These are phyloP conservation scores for Gossypium anomalum DNA, from an alignment of 345 rosid species.

Conservation along the genomic window DNA sequence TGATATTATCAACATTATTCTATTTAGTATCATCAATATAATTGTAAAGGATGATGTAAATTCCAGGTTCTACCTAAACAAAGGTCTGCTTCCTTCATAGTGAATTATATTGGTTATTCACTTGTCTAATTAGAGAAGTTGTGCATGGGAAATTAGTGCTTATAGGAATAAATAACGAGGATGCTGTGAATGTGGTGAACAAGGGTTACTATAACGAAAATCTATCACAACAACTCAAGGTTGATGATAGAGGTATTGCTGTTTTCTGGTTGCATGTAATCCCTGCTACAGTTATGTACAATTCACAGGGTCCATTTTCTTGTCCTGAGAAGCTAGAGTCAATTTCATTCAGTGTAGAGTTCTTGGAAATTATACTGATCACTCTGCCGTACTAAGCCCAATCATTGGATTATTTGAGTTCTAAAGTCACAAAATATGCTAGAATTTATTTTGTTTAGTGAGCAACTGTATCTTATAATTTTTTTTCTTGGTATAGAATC, in stretches of 20 bases:
- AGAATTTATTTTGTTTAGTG: background rate
- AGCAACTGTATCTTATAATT: background rate
- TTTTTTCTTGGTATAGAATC: background rate
- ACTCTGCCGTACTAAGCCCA: background rate
- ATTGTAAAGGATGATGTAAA: background rate
- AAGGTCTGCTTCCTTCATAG: background rate
- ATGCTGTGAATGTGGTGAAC: background rate
- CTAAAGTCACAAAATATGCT: background rate
- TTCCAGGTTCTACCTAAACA: background rate
- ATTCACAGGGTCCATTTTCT: background rate
- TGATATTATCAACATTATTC: background rate
- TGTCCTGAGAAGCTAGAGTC: background rate
- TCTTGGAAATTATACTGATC: background rate
- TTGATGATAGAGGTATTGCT: slow-evolving; percentile 1
- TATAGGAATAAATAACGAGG: background rate
- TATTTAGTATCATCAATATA: background rate
- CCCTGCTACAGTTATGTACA: background rate
- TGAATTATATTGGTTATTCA: background rate
- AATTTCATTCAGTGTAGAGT: background rate
- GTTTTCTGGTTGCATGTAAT: background rate
- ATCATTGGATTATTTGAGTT: background rate
- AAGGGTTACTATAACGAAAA: background rate
- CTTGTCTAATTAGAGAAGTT: background rate
- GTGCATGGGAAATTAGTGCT: background rate
- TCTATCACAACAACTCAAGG: background rate